These are phyloP conservation scores for Catunica adiposa DNA, from an alignment of 2,329 filamentous ascomycete species.

Conservation along the genomic window DNA sequence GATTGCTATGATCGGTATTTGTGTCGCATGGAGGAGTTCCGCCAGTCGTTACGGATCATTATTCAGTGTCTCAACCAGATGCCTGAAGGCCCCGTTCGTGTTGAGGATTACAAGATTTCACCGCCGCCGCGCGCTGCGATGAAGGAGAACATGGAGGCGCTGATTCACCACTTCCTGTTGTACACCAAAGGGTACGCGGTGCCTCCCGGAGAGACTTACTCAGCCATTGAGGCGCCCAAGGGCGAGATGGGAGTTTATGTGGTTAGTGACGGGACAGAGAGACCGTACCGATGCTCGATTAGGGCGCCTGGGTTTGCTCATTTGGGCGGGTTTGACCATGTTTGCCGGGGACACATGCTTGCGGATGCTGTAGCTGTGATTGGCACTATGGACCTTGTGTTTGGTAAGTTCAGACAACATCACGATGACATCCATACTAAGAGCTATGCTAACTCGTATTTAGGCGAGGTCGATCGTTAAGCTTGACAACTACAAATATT, in stretches of 20 bases:
- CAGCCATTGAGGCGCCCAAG: constrained; percentile 97
- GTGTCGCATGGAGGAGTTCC: constrained; percentile 99
- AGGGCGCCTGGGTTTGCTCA: constrained; percentile 94
- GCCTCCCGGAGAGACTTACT: constrained; percentile 94
- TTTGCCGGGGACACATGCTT: constrained; percentile 79
- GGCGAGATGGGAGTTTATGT: constrained; percentile 98
- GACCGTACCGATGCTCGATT: constrained; percentile 95
- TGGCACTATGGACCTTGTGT: constrained; percentile 76
- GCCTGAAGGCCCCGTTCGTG: constrained; percentile 81
- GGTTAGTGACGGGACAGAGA: constrained; percentile 88
- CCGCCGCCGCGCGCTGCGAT: constrained; percentile 92
- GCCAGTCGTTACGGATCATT: constrained; percentile 94
- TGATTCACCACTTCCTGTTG: constrained; percentile 97
- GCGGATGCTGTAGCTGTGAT: constrained; percentile 96
- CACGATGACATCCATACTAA: constrained; percentile 18
- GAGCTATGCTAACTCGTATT: constrained; percentile 16
- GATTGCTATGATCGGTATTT: constrained; percentile 99
- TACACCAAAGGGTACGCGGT: constrained; percentile 98
- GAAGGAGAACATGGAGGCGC: constrained; percentile 99
- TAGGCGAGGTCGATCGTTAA: constrained; percentile 47
- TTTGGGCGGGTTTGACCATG: constrained; percentile 82
- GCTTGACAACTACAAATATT: constrained; percentile 14
- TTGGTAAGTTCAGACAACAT: constrained; percentile 41
- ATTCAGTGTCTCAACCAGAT: constrained; percentile 99
- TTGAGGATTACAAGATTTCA: constrained; percentile 97